Conservation (phyloP, 345 rosid species). For the Bruguiera gymnorhiza region DNA sequence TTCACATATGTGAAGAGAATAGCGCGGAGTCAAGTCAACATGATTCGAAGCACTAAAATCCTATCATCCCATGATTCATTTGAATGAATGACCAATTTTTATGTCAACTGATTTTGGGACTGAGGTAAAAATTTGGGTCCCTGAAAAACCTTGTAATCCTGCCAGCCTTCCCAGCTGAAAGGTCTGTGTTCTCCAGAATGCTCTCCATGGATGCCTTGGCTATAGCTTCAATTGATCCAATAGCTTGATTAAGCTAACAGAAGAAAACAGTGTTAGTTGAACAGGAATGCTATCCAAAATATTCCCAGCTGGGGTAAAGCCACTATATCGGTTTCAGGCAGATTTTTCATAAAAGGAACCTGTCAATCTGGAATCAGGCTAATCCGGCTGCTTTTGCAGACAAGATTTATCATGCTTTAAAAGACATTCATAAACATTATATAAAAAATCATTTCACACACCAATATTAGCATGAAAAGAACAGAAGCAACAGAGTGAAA, state of each 20-base stretch:
- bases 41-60: not conserved
- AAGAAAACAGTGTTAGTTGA: not conserved
- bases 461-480: no score
- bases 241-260: slow-evolving; percentile 75
- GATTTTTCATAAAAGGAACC: no score
- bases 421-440: no score
- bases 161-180: slow-evolving; percentile 75
- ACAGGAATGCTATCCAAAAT: not conserved
- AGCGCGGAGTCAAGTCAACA: not conserved
- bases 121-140: slow-evolving; percentile 67
- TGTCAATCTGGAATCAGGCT: no score
- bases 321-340: no score
- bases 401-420: no score
- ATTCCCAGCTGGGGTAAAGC: no score
- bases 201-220: slow-evolving; percentile 74
- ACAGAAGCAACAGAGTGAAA: no score
- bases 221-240: slow-evolving; percentile 84
- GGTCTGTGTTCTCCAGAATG: slow-evolving; percentile 77
- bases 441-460: no score
- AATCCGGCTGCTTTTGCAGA: no score
- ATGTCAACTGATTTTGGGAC: slow-evolving; percentile 55
- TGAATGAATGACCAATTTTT: not conserved
- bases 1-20: no score
- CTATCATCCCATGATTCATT: not conserved
- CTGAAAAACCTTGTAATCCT: slow-evolving; percentile 58